Base-by-base conservation (phyloP, 2,329 filamentous ascomycete species). In the Neofusicoccum ribis region DNA sequence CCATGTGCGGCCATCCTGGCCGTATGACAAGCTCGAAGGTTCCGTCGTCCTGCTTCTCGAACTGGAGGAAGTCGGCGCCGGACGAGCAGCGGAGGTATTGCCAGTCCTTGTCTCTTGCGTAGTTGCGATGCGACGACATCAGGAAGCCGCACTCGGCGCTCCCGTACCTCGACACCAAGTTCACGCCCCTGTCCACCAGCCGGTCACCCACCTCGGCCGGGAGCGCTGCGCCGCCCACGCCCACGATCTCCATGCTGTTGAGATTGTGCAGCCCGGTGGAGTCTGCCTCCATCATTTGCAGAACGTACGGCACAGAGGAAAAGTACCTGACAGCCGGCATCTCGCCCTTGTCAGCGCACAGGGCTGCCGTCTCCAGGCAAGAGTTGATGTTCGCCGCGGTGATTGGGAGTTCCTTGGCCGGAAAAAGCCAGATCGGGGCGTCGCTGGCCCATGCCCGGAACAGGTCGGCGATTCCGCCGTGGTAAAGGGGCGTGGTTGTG, bases 71-170 rank as follows among this genome's bases (percentile, higher is more conserved):
- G 68, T 62, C 77, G 7, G 65, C 51, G 17, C 72, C 74, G n/a
- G 73, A 72, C 0, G 75, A 71, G 1, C 79, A 74, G 9, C 87
- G 80, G 1, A 90, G 78, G 67, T 85, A 88, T 67, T 88, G 82
- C 87, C 87, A 90, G 2, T 84, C 83, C n/a, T 75, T 80, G 65
- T 90, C 87, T 0, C 67, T 72, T 0, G 64, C 66, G 65, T 85
- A 89, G 27, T 86, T 76, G 23, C 87, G 81, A 71, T 86, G 81
- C 0, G 88, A 90, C 3, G 85, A 88, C 71, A 90, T 79, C 14
- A 90, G 72, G 66, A 90, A 90, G 0, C 88, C 87, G 64, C 87
- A 89, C 71, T 90, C 88, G 8, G 86, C 85, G 69, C 86, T 89
- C 2, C 88, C 88, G 72, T 87, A 88, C 46, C 88, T 79, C 0